Percentiles rank a stretch among this genome's conserved stretches.
Evolutionary conservation across 2,329 filamentous ascomycete genomes (phyloP).

Genomic region (Tolypocladium tundrense): DNA sequence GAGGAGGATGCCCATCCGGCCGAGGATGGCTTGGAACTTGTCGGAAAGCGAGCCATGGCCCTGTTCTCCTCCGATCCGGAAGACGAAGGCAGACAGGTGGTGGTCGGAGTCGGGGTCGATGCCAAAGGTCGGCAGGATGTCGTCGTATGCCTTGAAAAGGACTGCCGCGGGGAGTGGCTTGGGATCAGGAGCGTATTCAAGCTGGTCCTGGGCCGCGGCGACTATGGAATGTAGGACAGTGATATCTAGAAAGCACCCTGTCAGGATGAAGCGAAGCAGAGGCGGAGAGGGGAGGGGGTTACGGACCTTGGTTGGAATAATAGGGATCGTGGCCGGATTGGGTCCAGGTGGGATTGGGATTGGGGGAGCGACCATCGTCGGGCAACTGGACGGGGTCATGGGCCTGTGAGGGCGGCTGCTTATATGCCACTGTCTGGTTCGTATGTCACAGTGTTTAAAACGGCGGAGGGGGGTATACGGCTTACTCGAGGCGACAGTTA

Average conservation of each 20-base stretch:
- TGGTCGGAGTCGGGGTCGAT: conserved; percentile 64
- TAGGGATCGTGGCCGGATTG: conserved; percentile 24
- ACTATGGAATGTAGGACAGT: conserved; percentile 69
- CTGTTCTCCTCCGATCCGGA: conserved; percentile 62
- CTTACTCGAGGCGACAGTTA: conserved; percentile 17
- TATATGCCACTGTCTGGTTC: conserved; percentile 14
- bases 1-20: conserved; percentile 60
- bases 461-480: conserved; percentile 3
- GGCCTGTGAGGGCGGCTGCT: conserved; percentile 13
- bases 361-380: conserved; percentile 2
- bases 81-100: conserved; percentile 67
- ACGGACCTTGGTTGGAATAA: conserved; percentile 51
- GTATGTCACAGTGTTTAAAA: neutral
- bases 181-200: conserved; percentile 44
- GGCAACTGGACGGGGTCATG: neutral
- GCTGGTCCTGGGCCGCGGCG: conserved; percentile 55
- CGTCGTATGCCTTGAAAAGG: conserved; percentile 72
- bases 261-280: neutral
- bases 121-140: conserved; percentile 59
- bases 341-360: conserved; percentile 2
- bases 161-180: conserved; percentile 63
- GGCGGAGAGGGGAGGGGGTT: neutral
- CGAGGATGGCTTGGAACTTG: conserved; percentile 60
- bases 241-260: conserved; percentile 50
- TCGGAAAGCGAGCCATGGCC: conserved; percentile 49